Evolutionary conservation across 2,329 filamentous ascomycete genomes (phyloP).

Genomic region (Rasamsonia emersonii): DNA sequence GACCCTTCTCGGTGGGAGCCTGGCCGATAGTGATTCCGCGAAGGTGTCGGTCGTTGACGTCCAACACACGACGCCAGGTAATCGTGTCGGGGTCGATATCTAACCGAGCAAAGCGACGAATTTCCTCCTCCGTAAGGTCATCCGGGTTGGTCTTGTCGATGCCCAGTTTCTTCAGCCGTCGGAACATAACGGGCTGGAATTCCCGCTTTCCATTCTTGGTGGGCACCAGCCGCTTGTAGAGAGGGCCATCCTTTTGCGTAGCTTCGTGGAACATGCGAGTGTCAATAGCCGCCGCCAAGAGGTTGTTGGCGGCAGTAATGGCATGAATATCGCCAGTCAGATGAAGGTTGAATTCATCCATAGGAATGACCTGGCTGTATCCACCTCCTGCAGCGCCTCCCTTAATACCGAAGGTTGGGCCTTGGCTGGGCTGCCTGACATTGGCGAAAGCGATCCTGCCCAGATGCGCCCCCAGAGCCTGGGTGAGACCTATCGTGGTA

Average conservation of each 20-base stretch:
- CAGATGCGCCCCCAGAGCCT: slow-evolving; percentile 83
- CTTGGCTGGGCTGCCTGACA: slow-evolving; percentile 92
- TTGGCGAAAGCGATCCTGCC: slow-evolving; percentile 89
- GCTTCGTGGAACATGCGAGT: slow-evolving; percentile 98
- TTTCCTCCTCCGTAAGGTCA: slow-evolving; percentile 83
- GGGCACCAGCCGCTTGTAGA: slow-evolving; percentile 83
- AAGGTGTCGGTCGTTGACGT: slow-evolving; percentile 94
- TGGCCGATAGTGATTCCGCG: slow-evolving; percentile 82
- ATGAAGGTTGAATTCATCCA: slow-evolving; percentile 99
- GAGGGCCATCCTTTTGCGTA: slow-evolving; percentile 80
- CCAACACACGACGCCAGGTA: slow-evolving; percentile 90
- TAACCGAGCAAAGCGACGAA: slow-evolving; percentile 76
- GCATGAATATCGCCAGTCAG: slow-evolving; percentile 97
- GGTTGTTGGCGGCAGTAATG: slow-evolving; percentile 93
- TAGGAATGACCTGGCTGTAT: slow-evolving; percentile 98
- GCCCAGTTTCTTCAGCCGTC: slow-evolving; percentile 86
- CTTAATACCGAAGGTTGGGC: slow-evolving; percentile 98
- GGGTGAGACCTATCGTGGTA: slow-evolving; percentile 89
- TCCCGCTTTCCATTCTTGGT: slow-evolving; percentile 79
- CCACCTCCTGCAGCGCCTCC: slow-evolving; percentile 93
- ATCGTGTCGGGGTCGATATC: slow-evolving; percentile 97
- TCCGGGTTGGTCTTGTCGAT: slow-evolving; percentile 93
- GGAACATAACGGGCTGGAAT: slow-evolving; percentile 87
- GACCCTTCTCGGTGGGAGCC: slow-evolving; percentile 82
- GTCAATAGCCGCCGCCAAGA: slow-evolving; percentile 91